These are phyloP conservation scores for Diaporthe citrichinensis DNA, from an alignment of 2,329 filamentous ascomycete species.

Conservation along the genomic window DNA sequence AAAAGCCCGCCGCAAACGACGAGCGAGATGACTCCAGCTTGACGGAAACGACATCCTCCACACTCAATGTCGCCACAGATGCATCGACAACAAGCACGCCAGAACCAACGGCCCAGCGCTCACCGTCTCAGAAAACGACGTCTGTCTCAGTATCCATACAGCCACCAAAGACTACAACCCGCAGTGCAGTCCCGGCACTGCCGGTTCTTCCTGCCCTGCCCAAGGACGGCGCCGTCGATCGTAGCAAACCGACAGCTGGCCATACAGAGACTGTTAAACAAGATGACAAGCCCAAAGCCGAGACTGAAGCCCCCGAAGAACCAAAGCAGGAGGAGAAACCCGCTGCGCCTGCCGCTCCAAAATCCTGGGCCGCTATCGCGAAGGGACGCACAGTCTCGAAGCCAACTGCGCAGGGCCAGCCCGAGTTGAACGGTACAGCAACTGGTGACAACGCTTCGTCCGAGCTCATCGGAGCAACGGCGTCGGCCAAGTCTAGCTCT, in stretches of 20 bases:
- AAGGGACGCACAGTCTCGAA: slow-evolving; percentile 42
- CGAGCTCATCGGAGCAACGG: slow-evolving; percentile 47
- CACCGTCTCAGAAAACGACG: slow-evolving; percentile 13
- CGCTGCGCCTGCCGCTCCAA: slow-evolving; percentile 46
- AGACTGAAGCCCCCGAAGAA: slow-evolving; percentile 27
- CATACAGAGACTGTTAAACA: slow-evolving; percentile 45
- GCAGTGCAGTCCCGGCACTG: slow-evolving; percentile 56
- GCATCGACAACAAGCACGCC: slow-evolving; percentile 34
- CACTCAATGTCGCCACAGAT: slow-evolving; percentile 34
- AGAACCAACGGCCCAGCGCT: slow-evolving; percentile 24
- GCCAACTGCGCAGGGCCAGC: slow-evolving; percentile 43
- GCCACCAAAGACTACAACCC: slow-evolving; percentile 49
- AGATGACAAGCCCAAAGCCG: slow-evolving; percentile 37
- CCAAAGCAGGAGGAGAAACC: slow-evolving; percentile 46
- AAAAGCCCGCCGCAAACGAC: slow-evolving; percentile 6
- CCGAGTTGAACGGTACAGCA: slow-evolving; percentile 46
- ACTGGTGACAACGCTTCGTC: slow-evolving; percentile 44
- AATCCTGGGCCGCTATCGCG: slow-evolving; percentile 38
- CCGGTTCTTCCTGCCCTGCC: slow-evolving; percentile 64
- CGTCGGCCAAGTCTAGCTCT: slow-evolving; percentile 61
- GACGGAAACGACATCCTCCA: slow-evolving; percentile 30
- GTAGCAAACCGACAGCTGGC: slow-evolving; percentile 44
- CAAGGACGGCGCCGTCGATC: slow-evolving; percentile 54
- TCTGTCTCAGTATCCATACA: slow-evolving; percentile 47
- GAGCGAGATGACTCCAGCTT: slow-evolving; percentile 33